phyloP scores from a whole-genome alignment of 768 basidiomycete species.

The Lepiota brunneoincarnata region DNA sequence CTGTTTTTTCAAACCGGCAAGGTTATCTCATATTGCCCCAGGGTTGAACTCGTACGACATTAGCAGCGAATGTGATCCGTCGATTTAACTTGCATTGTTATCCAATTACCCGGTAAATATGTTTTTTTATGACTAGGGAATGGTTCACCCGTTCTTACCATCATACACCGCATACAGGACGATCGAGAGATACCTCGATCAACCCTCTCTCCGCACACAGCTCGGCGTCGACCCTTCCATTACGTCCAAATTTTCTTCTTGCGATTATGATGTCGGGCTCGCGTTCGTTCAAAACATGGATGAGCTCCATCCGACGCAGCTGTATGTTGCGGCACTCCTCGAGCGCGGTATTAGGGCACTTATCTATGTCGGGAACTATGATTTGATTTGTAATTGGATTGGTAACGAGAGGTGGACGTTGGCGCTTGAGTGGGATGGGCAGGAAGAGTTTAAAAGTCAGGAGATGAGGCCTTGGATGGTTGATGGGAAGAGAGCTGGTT shows the following conservation, averaged over 20 bases:
- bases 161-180: conserved; percentile 43
- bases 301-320: conserved; percentile 38
- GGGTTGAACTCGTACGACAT: conserved; percentile 69
- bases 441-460: conserved; percentile 35
- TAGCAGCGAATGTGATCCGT: conserved; percentile 57
- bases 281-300: conserved; percentile 52
- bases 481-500: conserved; percentile 40
- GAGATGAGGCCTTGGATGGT: conserved; percentile 59
- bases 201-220: conserved; percentile 44
- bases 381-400: conserved; percentile 77
- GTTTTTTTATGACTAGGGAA: background rate
- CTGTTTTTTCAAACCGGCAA: no score
- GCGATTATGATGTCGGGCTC: conserved; percentile 33
- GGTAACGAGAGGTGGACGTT: conserved; percentile 74
- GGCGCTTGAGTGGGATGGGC: conserved; percentile 69
- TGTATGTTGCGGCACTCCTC: conserved; percentile 64
- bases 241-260: conserved; percentile 31
- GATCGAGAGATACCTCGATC: conserved; percentile 62
- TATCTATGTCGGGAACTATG: conserved; percentile 68
- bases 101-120: conserved; percentile 39
- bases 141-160: background rate
- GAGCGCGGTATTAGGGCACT: conserved; percentile 70
- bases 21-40: conserved; percentile 14
- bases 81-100: conserved; percentile 57
- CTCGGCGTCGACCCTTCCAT: conserved; percentile 62